These are phyloP conservation scores for Diaporthe sp. DNA, from an alignment of 2,329 filamentous ascomycete genomes.

Conservation along the genomic window DNA sequence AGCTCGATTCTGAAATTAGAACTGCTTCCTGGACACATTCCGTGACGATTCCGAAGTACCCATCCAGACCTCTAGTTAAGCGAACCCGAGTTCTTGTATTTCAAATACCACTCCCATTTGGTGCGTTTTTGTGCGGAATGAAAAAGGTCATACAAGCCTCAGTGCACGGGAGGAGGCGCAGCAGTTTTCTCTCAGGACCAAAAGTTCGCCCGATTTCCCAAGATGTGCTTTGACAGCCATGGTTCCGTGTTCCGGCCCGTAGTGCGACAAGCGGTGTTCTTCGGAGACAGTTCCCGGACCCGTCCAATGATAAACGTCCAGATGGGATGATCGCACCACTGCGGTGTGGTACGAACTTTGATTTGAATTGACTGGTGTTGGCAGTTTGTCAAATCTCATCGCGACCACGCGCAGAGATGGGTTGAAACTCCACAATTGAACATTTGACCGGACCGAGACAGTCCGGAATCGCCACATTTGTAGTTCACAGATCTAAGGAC, in stretches of 20 bases:
- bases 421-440: background rate
- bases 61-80: background rate
- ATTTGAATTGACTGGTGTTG: background rate
- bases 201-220: background rate
- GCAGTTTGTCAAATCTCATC: background rate
- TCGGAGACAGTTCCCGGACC: background rate
- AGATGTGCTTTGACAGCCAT: background rate
- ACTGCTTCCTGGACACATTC: background rate
- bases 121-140: too few relatives aligned
- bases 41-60: rapidly evolving
- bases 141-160: background rate
- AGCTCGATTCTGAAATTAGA: too few relatives aligned
- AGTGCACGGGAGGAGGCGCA: background rate
- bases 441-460: background rate
- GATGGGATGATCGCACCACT: background rate
- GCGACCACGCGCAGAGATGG: background rate
- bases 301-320: background rate
- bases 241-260: background rate
- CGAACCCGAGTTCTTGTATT: too few relatives aligned
- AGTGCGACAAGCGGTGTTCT: background rate
- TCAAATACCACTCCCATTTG: background rate
- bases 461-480: background rate
- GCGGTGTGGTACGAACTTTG: background rate
- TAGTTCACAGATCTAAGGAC: background rate
- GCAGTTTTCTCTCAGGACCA: background rate